Base-by-base conservation (phyloP, 257 asterid species). In the Parsonsia alboflavescens region DNA sequence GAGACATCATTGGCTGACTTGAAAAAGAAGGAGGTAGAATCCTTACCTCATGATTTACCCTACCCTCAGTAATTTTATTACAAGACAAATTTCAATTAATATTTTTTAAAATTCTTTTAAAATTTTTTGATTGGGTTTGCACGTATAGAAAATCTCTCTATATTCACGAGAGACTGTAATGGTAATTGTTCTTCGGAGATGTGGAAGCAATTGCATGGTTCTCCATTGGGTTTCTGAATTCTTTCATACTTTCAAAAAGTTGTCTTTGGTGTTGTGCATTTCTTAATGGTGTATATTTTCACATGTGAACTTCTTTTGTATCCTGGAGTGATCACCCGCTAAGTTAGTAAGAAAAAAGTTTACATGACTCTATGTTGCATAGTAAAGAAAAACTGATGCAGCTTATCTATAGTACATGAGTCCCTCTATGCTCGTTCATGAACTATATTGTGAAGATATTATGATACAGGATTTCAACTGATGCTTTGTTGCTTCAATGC, bases 1-100 rank as follows among this genome's bases (percentile, higher is more conserved):
- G 99, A 95, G 77, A 85, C 90, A 52, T 87, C 96, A 4, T 81
- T 95, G 79, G 99, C 98, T 1, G 85, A 81, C 67, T 85, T 95
- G 54, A 95, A 95, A 84, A 76, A 85, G 79, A 90, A 95, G 81
- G 98, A 95, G 96, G 99, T 95, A 82, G 57, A 12, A 22, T 13
- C 19, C 8, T 52, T 4, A 17, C 41, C 17, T 53, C 22, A 12
- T 68, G 8, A 22, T 41, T n/a, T 64, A 36, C 17, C 69, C 48
- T n/a, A 19, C 19, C 70, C 28, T 65, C 39, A 7, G 7, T 50
- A n/a, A 36, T 33, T 39, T 56, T 13, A 3, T 13, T 11, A 54
- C 21, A 30, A 36, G n/a, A 16, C 10, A 19, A 22, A 28, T 71
- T 44, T 71, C 6, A 6, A 7, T 15, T 33, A 28, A 52, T 50